A percentile compares a stretch with the other conserved stretches of the same genome.
These are phyloP conservation scores for Penicillium ochrochloron DNA, from an alignment of 495 filamentous ascomycete species.

Conservation along the genomic window DNA sequence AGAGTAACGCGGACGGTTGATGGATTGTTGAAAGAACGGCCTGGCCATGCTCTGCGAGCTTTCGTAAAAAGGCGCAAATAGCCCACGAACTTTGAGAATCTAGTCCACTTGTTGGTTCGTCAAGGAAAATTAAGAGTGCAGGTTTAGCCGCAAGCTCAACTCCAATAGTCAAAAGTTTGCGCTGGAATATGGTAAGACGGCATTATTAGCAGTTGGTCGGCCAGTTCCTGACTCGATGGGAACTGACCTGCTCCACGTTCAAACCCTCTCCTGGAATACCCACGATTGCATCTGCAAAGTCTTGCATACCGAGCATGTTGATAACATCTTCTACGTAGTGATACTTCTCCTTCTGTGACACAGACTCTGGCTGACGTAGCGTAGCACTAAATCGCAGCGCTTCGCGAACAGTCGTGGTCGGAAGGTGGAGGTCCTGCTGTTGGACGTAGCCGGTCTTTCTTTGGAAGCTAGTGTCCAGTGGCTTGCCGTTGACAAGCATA, in stretches of 20 bases:
- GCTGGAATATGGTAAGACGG: background rate
- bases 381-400: slow-evolving; percentile 84
- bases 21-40: slow-evolving; percentile 94
- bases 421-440: slow-evolving; percentile 88
- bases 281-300: slow-evolving; percentile 50
- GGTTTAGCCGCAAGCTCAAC: slow-evolving; percentile 92
- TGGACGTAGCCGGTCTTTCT: slow-evolving; percentile 93
- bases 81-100: slow-evolving; percentile 88
- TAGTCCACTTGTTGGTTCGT: slow-evolving; percentile 87
- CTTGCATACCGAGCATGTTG: slow-evolving; percentile 55
- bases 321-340: slow-evolving; percentile 58
- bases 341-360: slow-evolving; percentile 52
- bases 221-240: background rate
- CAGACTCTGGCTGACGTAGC: slow-evolving; percentile 73
- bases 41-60: slow-evolving; percentile 84
- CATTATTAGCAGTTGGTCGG: background rate
- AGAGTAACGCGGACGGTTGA: slow-evolving; percentile 88
- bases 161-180: slow-evolving; percentile 75
- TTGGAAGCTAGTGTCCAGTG: slow-evolving; percentile 77
- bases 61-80: slow-evolving; percentile 79
- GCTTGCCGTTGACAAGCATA: slow-evolving; percentile 57
- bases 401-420: slow-evolving; percentile 80
- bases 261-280: slow-evolving; percentile 61
- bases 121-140: slow-evolving; percentile 88
- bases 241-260: slow-evolving; percentile 80